These are phyloP conservation scores for Aspergillus leporis DNA, from an alignment of 495 filamentous ascomycete genomes.

Conservation along the genomic window DNA sequence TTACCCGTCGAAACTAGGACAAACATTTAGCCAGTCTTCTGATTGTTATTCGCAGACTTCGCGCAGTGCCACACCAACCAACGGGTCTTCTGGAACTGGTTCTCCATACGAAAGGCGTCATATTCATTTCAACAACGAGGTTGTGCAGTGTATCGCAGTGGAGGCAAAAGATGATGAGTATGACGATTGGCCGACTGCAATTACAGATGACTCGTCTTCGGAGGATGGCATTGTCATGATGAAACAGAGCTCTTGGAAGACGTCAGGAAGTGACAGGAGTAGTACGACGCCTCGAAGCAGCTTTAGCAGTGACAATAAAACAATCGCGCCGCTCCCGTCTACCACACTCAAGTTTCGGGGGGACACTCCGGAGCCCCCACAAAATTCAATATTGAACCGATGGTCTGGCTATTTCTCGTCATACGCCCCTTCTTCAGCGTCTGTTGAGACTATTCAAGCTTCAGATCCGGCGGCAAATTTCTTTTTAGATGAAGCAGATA, in stretches of 20 bases:
- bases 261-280: constrained; percentile 46
- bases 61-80: constrained; percentile 29
- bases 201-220: constrained; percentile 64
- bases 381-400: constrained; percentile 31
- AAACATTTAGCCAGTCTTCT: constrained; percentile 42
- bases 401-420: constrained; percentile 45
- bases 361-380: constrained; percentile 67
- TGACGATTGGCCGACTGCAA: constrained; percentile 53
- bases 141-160: constrained; percentile 93
- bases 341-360: constrained; percentile 89
- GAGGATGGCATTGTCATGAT: constrained; percentile 85
- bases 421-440: constrained; percentile 58
- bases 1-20: constrained; percentile 66
- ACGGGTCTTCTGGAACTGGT: constrained; percentile 48
- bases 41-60: constrained; percentile 31
- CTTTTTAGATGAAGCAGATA: constrained; percentile 68
- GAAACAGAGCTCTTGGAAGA: constrained; percentile 58
- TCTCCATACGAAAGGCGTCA: constrained; percentile 78
- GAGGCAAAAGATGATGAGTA: constrained; percentile 77
- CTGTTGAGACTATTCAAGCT: constrained; percentile 74
- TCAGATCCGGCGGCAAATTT: constrained; percentile 70
- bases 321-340: constrained; percentile 88
- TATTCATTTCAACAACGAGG: constrained; percentile 95
- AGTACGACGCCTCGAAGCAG: constrained; percentile 53
- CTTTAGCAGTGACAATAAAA: constrained; percentile 71